Base-by-base conservation (phyloP, 1,284 basidiomycete species). In the Phenoliferia sp. region DNA sequence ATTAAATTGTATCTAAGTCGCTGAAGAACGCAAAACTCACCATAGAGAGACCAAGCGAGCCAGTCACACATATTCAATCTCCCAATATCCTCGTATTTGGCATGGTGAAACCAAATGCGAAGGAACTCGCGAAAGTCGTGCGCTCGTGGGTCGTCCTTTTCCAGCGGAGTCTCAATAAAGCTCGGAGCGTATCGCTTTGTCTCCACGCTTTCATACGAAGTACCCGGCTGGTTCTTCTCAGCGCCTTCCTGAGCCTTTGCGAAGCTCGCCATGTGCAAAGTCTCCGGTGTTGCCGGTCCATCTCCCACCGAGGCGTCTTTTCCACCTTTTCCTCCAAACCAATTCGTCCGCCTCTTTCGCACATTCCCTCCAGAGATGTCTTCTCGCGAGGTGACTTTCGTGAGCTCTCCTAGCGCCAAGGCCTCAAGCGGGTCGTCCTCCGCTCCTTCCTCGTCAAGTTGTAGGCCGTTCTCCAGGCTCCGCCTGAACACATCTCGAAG, bases 41-140 rank as follows among this genome's bases (percentile, higher is more conserved):
- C 62, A 63, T 73, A 94, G 73, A 90, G 87, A 17, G 86, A 84
- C 92, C 92, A 95, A 66, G 90, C 87, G 32, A 95, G 80, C 90
- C 92, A 95, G 65, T 85, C 81, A 55, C 83, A 83, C 65, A 92
- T 81, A 76, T 92, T 86, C 52, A 85, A 81, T 26, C 81, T 82
- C 57, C 82, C 85, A 64, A 95, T 84, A 15, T 84, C 81, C 0
- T 63, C 48, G 19, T 28, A 62, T 9, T 65, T 22, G 17, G 63
- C 39, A 9, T 56, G 59, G 34, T 29, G n/a, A 60, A 73, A 85
- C 82, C 86, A 87, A 66, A 85, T 87, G 72, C 88, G 82, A 59
- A 90, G 80, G 70, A 82, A 82, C 72, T 88, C 84, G 32, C 90
- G 84, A 77, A 90, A 92, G 73, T 90, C 90, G 52, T 88, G 78